A percentile compares a stretch with the other conserved stretches of the same genome.
phyloP scores from a whole-genome alignment of 441 rosid species.

The Melastoma candidum region DNA sequence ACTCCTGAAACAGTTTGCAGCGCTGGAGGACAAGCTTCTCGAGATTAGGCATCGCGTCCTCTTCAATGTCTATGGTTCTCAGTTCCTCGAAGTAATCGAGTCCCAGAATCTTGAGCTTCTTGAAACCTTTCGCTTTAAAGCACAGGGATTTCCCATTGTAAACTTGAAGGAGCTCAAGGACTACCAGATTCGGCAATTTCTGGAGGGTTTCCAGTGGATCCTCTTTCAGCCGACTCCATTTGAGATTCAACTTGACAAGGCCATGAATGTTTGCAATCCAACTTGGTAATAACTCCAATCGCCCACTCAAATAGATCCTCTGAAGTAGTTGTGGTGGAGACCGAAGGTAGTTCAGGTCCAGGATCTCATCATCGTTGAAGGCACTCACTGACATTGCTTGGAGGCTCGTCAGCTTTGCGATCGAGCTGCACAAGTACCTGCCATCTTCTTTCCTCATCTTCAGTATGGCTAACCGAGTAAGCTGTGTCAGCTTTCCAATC shows the following conservation, averaged over 20 bases:
- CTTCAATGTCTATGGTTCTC: slow-evolving; percentile 5
- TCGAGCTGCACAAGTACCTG: slow-evolving; percentile 4
- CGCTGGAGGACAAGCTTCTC: slow-evolving; percentile 1
- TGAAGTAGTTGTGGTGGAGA: slow-evolving; percentile 12
- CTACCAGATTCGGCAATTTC: slow-evolving; percentile 10
- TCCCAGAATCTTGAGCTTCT: slow-evolving; percentile 7
- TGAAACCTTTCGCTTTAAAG: slow-evolving; percentile 8
- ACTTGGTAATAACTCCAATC: slow-evolving; percentile 3
- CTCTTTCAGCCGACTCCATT: slow-evolving; percentile 1
- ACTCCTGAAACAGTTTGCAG: slow-evolving; percentile 7
- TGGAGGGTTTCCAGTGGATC: slow-evolving; percentile 11
- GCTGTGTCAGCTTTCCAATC: slow-evolving; percentile 8
- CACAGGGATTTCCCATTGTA: slow-evolving; percentile 2
- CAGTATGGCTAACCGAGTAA: slow-evolving; percentile 10
- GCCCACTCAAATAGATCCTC: slow-evolving; percentile 11
- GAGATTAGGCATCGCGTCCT: slow-evolving; percentile 12
- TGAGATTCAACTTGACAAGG: slow-evolving; percentile 4
- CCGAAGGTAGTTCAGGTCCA: slow-evolving; percentile 11
- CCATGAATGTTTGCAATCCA: slow-evolving; percentile 13
- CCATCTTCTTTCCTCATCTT: slow-evolving; percentile 15
- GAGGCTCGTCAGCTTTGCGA: slow-evolving; percentile 10
- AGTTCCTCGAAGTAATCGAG: slow-evolving; percentile 1
- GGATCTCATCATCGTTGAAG: slow-evolving; percentile 1
- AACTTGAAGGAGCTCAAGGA: slow-evolving; percentile 3
- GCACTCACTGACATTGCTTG: slow-evolving; percentile 5